Conservation (phyloP, 805 yeast species). For the Lachancea nothofagi region DNA sequence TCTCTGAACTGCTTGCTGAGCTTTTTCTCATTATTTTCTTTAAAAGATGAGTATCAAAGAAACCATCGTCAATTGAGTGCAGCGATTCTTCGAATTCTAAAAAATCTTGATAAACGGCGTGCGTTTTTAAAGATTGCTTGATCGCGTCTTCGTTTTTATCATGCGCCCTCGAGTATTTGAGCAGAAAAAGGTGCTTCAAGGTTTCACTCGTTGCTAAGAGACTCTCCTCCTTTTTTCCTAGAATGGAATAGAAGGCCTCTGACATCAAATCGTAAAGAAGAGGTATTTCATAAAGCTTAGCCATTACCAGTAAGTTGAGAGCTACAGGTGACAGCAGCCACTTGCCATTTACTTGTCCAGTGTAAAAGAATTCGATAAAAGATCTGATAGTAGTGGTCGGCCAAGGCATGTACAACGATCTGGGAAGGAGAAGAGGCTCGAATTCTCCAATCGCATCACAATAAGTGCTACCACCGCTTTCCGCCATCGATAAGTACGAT, state of each 20-base stretch:
- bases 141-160: slow-evolving; percentile 23
- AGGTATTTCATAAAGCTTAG: slow-evolving; percentile 65
- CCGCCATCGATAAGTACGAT: slow-evolving; percentile 15
- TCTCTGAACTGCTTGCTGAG: slow-evolving; percentile 18
- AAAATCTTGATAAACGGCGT: slow-evolving; percentile 33
- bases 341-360: slow-evolving; percentile 72
- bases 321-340: slow-evolving; percentile 71
- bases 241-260: slow-evolving; percentile 63
- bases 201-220: slow-evolving; percentile 28
- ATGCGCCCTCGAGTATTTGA: slow-evolving; percentile 19
- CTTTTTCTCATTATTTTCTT: slow-evolving; percentile 31
- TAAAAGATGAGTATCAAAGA: slow-evolving; percentile 49
- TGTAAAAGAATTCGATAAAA: slow-evolving; percentile 65
- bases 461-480: slow-evolving; percentile 13
- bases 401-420: slow-evolving; percentile 66
- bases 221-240: slow-evolving; percentile 60
- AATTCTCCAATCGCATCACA: slow-evolving; percentile 27
- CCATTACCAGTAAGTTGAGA: slow-evolving; percentile 54
- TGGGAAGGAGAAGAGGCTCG: slow-evolving; percentile 62
- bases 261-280: slow-evolving; percentile 61
- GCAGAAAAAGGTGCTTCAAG: slow-evolving; percentile 24
- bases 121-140: slow-evolving; percentile 20
- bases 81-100: slow-evolving; percentile 51
- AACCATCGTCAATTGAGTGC: slow-evolving; percentile 61
- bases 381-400: slow-evolving; percentile 56